These are phyloP conservation scores for Myriosclerotinia scirpicola DNA, from an alignment of 2,329 filamentous ascomycete genomes.

Conservation along the genomic window DNA sequence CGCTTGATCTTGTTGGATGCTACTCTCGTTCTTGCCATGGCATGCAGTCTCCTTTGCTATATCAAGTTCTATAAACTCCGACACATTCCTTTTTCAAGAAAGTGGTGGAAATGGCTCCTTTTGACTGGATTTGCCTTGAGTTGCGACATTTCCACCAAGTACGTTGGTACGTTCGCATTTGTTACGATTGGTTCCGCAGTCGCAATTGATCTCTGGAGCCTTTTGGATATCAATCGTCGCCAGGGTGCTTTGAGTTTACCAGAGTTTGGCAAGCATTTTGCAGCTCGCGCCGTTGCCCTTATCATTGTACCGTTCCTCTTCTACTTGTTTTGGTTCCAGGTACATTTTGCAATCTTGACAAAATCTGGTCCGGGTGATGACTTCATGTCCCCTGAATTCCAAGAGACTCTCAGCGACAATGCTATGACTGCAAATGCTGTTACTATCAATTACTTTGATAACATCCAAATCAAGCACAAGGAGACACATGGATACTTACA, in stretches of 20 bases:
- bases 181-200: slow-evolving; percentile 95
- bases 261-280: slow-evolving; percentile 86
- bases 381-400: slow-evolving; percentile 98
- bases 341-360: slow-evolving; percentile 88
- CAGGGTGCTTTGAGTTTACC: slow-evolving; percentile 77
- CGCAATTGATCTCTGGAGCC: slow-evolving; percentile 89
- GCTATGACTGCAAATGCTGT: slow-evolving; percentile 84
- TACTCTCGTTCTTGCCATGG: slow-evolving; percentile 93
- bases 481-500: slow-evolving; percentile 96
- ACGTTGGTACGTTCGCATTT: slow-evolving; percentile 95
- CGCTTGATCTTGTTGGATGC: slow-evolving; percentile 93
- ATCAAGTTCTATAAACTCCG: slow-evolving; percentile 97
- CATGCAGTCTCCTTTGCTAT: slow-evolving; percentile 88
- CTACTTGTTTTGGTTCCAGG: slow-evolving; percentile 99
- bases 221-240: slow-evolving; percentile 83
- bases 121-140: slow-evolving; percentile 92
- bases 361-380: slow-evolving; percentile 93
- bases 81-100: slow-evolving; percentile 83
- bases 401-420: slow-evolving; percentile 95
- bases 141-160: slow-evolving; percentile 98
- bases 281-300: slow-evolving; percentile 79
- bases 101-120: slow-evolving; percentile 99
- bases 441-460: slow-evolving; percentile 86
- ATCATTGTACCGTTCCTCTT: slow-evolving; percentile 93
- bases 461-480: slow-evolving; percentile 87